Conservation (phyloP, 2,329 filamentous ascomycete genomes). For the Colletotrichum karsti region DNA sequence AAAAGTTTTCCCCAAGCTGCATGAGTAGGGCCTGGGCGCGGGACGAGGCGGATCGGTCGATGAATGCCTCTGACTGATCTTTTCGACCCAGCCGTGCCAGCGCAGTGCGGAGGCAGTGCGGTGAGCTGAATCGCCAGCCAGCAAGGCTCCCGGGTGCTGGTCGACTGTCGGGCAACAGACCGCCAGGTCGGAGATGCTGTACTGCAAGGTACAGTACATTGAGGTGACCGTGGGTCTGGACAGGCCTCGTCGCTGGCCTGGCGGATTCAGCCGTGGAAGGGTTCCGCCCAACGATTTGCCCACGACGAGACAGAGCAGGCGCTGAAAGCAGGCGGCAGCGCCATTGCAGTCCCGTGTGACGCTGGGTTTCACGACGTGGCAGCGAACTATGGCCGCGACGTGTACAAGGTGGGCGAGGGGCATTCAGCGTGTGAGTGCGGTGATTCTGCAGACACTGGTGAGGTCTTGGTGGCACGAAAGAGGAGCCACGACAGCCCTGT, state of each 20-base stretch:
- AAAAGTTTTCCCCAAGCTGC: background rate
- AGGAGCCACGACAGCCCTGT: slow-evolving; percentile 2
- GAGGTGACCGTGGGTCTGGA: background rate
- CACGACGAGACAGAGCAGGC: background rate
- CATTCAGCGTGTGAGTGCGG: background rate
- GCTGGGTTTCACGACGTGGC: slow-evolving; percentile 11
- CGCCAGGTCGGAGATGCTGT: background rate
- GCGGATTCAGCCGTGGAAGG: background rate
- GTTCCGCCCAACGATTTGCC: slow-evolving; percentile 4
- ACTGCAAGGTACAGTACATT: background rate
- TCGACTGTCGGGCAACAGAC: background rate
- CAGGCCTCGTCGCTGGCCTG: background rate
- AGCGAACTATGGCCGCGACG: slow-evolving; percentile 3
- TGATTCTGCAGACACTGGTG: slow-evolving; percentile 11
- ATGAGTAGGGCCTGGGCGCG: background rate
- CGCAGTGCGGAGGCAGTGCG: background rate
- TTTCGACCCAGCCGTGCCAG: no score
- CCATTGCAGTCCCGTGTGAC: background rate
- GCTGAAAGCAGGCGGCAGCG: background rate
- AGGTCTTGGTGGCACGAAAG: slow-evolving; percentile 7
- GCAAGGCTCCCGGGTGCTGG: background rate
- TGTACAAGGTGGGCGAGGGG: background rate
- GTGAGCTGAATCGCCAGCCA: background rate
- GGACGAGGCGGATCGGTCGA: background rate
- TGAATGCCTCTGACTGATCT: background rate